Conservation (phyloP, 352 stramenopile genomes). For the Blastocystis sp. region DNA sequence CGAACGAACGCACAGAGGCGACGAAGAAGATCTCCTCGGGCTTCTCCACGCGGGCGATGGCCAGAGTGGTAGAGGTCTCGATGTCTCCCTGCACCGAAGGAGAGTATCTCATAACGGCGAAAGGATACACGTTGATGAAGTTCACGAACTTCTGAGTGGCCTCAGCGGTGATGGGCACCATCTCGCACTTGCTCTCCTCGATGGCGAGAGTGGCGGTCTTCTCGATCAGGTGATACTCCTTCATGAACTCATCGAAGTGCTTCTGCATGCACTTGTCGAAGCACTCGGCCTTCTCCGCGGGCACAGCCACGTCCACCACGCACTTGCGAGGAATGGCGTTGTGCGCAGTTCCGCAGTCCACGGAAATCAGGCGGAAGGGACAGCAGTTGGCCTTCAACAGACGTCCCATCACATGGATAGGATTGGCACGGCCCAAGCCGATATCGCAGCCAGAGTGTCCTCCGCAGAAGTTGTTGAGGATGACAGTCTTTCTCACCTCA, state of each 20-base stretch:
- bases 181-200: neutral
- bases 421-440: slow-evolving; percentile 64
- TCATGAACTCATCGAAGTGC: slow-evolving; percentile 55
- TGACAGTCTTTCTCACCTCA: slow-evolving; percentile 39
- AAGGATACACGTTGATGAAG: slow-evolving; percentile 61
- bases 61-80: slow-evolving; percentile 55
- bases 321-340: slow-evolving; percentile 67
- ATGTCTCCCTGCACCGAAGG: slow-evolving; percentile 32
- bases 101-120: slow-evolving; percentile 42
- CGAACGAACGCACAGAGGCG: slow-evolving; percentile 47
- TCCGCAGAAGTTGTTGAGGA: slow-evolving; percentile 65
- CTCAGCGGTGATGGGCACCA: slow-evolving; percentile 41
- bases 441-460: slow-evolving; percentile 67
- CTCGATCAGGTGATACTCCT: slow-evolving; percentile 58
- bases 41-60: slow-evolving; percentile 10
- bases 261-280: slow-evolving; percentile 60
- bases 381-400: slow-evolving; percentile 55
- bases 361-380: slow-evolving; percentile 60
- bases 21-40: neutral
- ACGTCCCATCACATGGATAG: slow-evolving; percentile 52
- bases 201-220: slow-evolving; percentile 8
- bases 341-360: slow-evolving; percentile 66
- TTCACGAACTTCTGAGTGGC: slow-evolving; percentile 40
- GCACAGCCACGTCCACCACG: slow-evolving; percentile 63
- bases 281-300: slow-evolving; percentile 61